Evolutionary conservation across 2,329 filamentous ascomycete species (phyloP).

Genomic region (Aspergillus jensenii): DNA sequence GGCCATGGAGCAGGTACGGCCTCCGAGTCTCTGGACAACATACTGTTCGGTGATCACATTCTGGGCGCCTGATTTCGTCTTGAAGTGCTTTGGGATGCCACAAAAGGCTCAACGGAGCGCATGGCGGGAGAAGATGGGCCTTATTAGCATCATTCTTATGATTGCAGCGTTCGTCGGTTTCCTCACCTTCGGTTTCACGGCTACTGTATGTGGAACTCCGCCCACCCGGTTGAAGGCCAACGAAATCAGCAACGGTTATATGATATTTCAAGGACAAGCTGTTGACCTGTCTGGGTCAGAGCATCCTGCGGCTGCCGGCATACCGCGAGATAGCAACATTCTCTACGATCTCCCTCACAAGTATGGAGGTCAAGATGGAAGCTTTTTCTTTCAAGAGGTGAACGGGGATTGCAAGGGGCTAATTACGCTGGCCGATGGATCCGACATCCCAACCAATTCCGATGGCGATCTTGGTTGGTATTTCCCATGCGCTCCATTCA

Average conservation of each 20-base stretch:
- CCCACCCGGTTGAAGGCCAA: slow-evolving; percentile 76
- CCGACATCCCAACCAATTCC: slow-evolving; percentile 75
- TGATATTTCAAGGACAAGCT: slow-evolving; percentile 94
- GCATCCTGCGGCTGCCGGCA: slow-evolving; percentile 78
- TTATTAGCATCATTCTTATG: slow-evolving; percentile 87
- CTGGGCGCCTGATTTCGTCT: slow-evolving; percentile 83
- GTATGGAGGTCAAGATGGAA: slow-evolving; percentile 86
- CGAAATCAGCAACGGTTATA: slow-evolving; percentile 75
- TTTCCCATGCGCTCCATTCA: slow-evolving; percentile 88
- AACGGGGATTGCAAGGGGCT: slow-evolving; percentile 94
- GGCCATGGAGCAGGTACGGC: slow-evolving; percentile 64
- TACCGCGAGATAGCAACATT: slow-evolving; percentile 73
- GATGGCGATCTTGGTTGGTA: slow-evolving; percentile 87
- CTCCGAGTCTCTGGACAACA: slow-evolving; percentile 88
- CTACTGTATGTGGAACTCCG: slow-evolving; percentile 75
- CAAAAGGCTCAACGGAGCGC: slow-evolving; percentile 84
- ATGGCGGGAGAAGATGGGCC: slow-evolving; percentile 96
- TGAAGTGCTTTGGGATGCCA: slow-evolving; percentile 82
- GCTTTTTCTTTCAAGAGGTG: slow-evolving; percentile 97
- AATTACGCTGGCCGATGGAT: slow-evolving; percentile 69
- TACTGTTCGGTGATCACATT: slow-evolving; percentile 95
- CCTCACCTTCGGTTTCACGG: slow-evolving; percentile 93
- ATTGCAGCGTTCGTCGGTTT: slow-evolving; percentile 92
- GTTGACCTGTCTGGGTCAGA: slow-evolving; percentile 76
- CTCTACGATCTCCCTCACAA: slow-evolving; percentile 81